Evolutionary conservation across 495 filamentous ascomycete genomes (phyloP).

Genomic region (Podospora appendiculata): DNA sequence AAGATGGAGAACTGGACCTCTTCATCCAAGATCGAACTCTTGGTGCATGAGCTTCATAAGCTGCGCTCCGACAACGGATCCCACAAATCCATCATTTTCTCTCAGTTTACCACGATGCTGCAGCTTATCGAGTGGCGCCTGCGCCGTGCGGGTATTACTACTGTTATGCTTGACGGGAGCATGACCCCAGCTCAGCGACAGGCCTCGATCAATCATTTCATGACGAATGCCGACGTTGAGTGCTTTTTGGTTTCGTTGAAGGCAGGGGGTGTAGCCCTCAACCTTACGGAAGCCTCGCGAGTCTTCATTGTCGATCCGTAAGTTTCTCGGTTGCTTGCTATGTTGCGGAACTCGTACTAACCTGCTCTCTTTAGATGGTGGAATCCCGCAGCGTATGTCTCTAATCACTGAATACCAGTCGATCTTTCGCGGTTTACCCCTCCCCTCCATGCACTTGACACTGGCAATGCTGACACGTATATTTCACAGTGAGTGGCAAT

Average conservation of each 20-base stretch:
- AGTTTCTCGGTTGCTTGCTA: constrained; percentile 30
- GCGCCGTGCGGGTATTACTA: constrained; percentile 88
- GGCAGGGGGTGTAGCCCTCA: constrained; percentile 90
- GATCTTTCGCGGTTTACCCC: neutral
- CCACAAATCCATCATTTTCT: constrained; percentile 94
- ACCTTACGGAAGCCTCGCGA: constrained; percentile 85
- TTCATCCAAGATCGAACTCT: constrained; percentile 93
- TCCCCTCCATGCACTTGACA: neutral
- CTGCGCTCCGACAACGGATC: constrained; percentile 84
- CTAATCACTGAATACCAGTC: no score
- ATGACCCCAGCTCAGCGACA: constrained; percentile 93
- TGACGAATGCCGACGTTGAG: constrained; percentile 86
- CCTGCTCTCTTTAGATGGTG: constrained; percentile 58
- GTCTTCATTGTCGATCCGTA: constrained; percentile 95
- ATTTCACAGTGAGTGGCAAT: constrained; percentile 70
- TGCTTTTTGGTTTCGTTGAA: constrained; percentile 93
- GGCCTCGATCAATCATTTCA: constrained; percentile 85
- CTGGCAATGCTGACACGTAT: neutral
- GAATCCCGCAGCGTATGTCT: constrained; percentile 74
- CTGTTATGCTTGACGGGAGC: constrained; percentile 91
- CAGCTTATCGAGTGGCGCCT: constrained; percentile 96
- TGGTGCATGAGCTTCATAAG: constrained; percentile 87
- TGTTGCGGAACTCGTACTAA: constrained; percentile 9
- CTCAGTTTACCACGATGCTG: constrained; percentile 95
- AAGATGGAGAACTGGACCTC: constrained; percentile 97